Conservation (phyloP, 495 filamentous ascomycete genomes). For the Bathelium albidoporum region DNA sequence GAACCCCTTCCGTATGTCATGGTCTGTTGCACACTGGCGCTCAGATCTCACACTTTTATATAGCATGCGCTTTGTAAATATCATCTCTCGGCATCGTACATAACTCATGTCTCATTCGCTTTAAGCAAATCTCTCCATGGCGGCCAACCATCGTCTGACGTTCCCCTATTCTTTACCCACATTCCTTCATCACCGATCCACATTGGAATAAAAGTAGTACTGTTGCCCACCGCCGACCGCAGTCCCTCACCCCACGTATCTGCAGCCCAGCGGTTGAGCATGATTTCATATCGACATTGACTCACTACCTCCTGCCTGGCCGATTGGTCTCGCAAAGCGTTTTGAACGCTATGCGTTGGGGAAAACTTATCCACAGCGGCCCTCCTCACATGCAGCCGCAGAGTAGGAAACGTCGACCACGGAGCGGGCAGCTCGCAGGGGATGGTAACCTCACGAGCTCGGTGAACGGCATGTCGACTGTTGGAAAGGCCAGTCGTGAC, state of each 20-base stretch:
- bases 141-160: background rate
- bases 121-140: background rate
- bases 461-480: conserved; percentile 21
- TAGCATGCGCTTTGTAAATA: too few species aligned
- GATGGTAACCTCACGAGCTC: conserved; percentile 32
- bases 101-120: background rate
- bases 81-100: too few species aligned
- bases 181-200: background rate
- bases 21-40: too few species aligned
- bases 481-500: conserved; percentile 19
- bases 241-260: conserved; percentile 11
- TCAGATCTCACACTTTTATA: too few species aligned
- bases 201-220: background rate
- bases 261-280: conserved; percentile 12
- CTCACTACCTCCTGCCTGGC: conserved; percentile 36
- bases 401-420: conserved; percentile 39
- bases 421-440: conserved; percentile 33
- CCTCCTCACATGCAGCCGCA: conserved; percentile 40
- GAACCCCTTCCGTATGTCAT: too few species aligned
- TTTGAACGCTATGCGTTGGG: conserved; percentile 42
- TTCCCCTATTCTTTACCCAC: background rate
- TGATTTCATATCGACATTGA: conserved; percentile 18
- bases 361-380: conserved; percentile 43
- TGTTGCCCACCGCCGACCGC: background rate
- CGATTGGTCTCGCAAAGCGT: conserved; percentile 43